Evolutionary conservation across 768 basidiomycete species (phyloP), one percentile per base, ranked within the genome.

Genomic region (Naganishia vishniacii): DNA sequence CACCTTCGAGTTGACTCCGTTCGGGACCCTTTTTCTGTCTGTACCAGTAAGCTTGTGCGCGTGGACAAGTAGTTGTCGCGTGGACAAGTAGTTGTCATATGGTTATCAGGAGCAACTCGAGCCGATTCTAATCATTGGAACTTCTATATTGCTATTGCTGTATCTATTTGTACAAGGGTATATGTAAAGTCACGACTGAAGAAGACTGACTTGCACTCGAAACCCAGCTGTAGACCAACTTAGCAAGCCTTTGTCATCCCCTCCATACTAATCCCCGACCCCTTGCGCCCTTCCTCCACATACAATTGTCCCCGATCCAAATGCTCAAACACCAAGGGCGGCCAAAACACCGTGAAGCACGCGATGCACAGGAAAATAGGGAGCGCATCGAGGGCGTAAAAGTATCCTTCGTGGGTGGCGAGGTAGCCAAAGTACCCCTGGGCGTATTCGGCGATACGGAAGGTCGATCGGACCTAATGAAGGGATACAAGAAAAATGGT

Each of bases 371-470:
- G 65, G 37, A 69, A 67, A 15, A 77, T 67, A 3, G 75, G 74
- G 4, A 77, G 69, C 16, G 75, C 73, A 51, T 77, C 75, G 29
- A 77, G 69, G 37, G 61, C 66, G 41, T 74, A 67, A 62, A 74
- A 75, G 65, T 69, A 77, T 18, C 46, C 46, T 60, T 77, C 75
- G 67, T 75, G 70, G 8, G 73, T 73, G 9, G 72, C 71, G 15
- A 77, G 68, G 62, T 74, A 73, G 25, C 74, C 73, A 40, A 70
- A 70, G 63, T 73, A 77, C 13, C 75, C 75, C 59, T 75, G 60
- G 37, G 46, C 61, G 31, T 48, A 62, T 40, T 62, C 61, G 28
- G 61, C 61, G 12, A 62, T 48, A 34, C 61, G 61, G 47, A 62
- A 62, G 32, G 49, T 41, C 47, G 46, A 62, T 23, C 61, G 61